Evolutionary conservation across 331 rosid genomes (phyloP).

Genomic region (Spiraea crenata): DNA sequence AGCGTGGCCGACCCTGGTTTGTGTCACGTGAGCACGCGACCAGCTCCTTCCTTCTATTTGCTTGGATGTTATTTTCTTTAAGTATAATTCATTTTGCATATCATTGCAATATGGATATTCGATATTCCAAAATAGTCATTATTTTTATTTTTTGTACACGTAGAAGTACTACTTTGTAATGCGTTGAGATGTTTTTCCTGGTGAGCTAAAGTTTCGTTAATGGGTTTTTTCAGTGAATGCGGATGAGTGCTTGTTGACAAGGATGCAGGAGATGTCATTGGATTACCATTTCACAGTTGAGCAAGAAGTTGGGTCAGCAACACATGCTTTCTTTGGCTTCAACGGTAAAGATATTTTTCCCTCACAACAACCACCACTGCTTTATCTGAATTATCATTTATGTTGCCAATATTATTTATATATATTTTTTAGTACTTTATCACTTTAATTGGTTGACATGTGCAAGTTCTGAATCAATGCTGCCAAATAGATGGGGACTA

Average conservation of each 20-base stretch:
- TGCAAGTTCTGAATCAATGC: not conserved
- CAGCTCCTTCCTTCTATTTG: not conserved
- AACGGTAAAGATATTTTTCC: conserved; percentile 45
- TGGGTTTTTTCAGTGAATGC: conserved; percentile 34
- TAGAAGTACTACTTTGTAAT: too few species aligned
- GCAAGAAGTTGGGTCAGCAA: conserved; percentile 62
- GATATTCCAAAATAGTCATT: not conserved
- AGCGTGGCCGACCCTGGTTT: conserved; percentile 37
- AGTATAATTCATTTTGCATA: too few species aligned
- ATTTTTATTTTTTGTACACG: not conserved
- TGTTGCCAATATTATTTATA: not conserved
- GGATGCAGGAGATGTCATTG: conserved; percentile 61
- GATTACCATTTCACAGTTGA: conserved; percentile 59
- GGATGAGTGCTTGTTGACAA: conserved; percentile 48
- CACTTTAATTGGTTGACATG: not conserved
- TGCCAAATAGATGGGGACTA: not conserved
- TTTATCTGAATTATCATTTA: not conserved
- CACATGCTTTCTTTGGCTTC: conserved; percentile 81
- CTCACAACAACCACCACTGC: not conserved
- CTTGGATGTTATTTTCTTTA: not conserved
- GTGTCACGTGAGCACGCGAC: conserved; percentile 38
- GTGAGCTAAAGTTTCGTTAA: not conserved
- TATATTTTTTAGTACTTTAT: not conserved
- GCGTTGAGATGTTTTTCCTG: too few species aligned
- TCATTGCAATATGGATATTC: too few species aligned